Evolutionary conservation across 495 filamentous ascomycete genomes (phyloP).

Genomic region (Daldinia vernicosa): DNA sequence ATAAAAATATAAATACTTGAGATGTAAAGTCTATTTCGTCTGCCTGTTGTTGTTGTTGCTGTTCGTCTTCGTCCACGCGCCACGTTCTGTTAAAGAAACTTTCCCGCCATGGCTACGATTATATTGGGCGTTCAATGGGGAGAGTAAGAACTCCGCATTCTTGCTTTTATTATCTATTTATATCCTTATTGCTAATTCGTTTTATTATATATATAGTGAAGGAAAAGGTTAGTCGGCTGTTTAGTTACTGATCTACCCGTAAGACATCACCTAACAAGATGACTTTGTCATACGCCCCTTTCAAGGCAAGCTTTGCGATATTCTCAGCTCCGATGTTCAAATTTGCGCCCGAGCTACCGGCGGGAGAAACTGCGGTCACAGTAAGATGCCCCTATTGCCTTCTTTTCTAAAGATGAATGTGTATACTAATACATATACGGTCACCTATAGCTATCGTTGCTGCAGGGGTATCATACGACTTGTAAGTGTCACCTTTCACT

Average conservation of each 20-base stretch:
- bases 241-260: neutral
- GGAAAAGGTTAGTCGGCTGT: conserved; percentile 29
- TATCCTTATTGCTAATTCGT: conserved; percentile 22
- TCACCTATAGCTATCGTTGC: conserved; percentile 24
- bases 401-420: neutral
- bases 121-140: conserved; percentile 39
- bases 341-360: conserved; percentile 38
- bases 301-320: conserved; percentile 37
- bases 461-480: conserved; percentile 31
- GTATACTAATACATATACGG: neutral
- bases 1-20: conserved; percentile 20
- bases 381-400: conserved; percentile 17
- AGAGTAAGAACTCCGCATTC: conserved; percentile 27
- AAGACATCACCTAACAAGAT: neutral
- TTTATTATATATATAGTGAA: conserved; percentile 20
- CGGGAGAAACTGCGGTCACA: conserved; percentile 34
- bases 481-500: conserved; percentile 14
- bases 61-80: neutral
- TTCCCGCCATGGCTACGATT: conserved; percentile 32
- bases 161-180: neutral
- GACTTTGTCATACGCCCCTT: conserved; percentile 12
- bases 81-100: neutral
- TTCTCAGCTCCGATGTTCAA: conserved; percentile 34
- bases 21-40: neutral
- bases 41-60: conserved; percentile 1